phyloP scores from a whole-genome alignment of 164 flowering plant genomes.

The Chimonanthus salicifolius region DNA sequence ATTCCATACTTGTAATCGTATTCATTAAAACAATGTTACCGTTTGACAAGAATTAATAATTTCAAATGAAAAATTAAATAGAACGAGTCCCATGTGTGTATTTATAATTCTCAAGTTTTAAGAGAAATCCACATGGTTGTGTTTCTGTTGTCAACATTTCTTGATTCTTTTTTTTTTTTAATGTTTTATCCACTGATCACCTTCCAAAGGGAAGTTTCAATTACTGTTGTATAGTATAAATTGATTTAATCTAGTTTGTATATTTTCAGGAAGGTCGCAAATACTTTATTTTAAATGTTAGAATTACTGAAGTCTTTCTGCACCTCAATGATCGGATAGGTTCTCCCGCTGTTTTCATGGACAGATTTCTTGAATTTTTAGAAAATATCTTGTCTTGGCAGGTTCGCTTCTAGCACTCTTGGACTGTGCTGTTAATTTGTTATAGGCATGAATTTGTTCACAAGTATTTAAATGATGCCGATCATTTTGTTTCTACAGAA shows the following conservation, averaged over 20 bases:
- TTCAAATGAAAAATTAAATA: no score
- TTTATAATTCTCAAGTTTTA: no score
- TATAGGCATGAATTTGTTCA: neutral
- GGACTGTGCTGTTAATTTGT: neutral
- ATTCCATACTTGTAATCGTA: no score
- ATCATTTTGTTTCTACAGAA: neutral
- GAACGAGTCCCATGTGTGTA: no score
- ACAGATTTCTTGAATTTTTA: slow-evolving; percentile 49
- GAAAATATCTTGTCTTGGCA: slow-evolving; percentile 44
- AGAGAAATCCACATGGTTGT: no score
- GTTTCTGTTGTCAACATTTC: no score
- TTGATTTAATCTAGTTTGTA: slow-evolving; percentile 11
- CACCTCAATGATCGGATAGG: slow-evolving; percentile 36
- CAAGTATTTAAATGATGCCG: neutral
- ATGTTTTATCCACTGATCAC: no score
- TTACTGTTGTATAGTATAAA: neutral
- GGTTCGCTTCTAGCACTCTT: slow-evolving; percentile 38
- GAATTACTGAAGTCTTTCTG: slow-evolving; percentile 58
- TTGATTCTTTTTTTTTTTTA: no score
- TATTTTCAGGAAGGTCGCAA: slow-evolving; percentile 55
- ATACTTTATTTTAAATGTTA: slow-evolving; percentile 48
- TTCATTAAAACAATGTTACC: no score
- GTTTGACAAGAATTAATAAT: no score
- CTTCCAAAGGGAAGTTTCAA: no score
- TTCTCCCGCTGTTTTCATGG: slow-evolving; percentile 35